Evolutionary conservation across 257 asterid species (phyloP).

Genomic region (Capsicum chinense): DNA sequence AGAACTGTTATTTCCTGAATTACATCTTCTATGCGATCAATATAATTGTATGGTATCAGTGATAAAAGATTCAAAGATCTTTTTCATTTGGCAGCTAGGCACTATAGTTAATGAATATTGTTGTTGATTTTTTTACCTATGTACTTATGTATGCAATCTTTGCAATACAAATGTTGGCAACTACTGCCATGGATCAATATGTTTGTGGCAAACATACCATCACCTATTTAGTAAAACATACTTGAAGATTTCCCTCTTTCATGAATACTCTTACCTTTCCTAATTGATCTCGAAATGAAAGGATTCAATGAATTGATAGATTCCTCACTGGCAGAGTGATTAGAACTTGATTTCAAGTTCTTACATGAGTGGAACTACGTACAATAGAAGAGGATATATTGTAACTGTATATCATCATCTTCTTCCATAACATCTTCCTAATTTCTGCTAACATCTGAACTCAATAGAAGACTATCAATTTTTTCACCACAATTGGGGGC

Average conservation of each 20-base stretch:
- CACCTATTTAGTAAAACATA: slow-evolving; percentile 22
- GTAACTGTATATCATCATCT: not conserved
- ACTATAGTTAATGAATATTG: not conserved
- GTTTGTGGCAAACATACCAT: not conserved
- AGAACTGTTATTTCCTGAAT: not conserved
- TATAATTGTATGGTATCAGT: not conserved
- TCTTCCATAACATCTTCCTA: not conserved
- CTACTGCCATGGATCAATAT: not conserved
- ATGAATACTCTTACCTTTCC: not conserved
- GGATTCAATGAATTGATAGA: fast-evolving
- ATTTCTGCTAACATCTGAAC: not conserved
- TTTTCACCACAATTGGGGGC: not conserved
- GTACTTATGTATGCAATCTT: slow-evolving; percentile 17
- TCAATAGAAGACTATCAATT: not conserved
- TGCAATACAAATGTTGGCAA: slow-evolving; percentile 26
- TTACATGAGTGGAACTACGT: not conserved
- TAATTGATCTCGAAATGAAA: not conserved
- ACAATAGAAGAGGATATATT: not conserved
- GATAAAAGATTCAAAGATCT: not conserved
- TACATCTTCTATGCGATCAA: not conserved
- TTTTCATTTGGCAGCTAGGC: slow-evolving; percentile 30
- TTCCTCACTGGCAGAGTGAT: not conserved
- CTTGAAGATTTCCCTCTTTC: slow-evolving; percentile 26
- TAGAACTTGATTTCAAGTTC: not conserved
- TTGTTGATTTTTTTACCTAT: not conserved